These are phyloP conservation scores for Polyplosphaeria fusca DNA, from an alignment of 495 filamentous ascomycete species.

Conservation along the genomic window DNA sequence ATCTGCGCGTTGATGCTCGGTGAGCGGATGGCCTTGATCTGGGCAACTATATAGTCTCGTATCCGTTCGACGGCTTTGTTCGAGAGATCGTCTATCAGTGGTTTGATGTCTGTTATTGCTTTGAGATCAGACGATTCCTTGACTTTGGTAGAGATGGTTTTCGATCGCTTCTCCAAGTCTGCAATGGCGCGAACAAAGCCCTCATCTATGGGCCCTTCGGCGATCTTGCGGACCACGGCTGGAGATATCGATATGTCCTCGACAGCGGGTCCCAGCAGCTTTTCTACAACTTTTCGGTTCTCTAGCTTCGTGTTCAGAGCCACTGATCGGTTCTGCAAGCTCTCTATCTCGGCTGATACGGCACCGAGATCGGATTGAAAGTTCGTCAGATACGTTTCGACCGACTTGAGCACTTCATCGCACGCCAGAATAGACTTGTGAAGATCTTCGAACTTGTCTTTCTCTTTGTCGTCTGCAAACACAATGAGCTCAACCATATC, in stretches of 20 bases:
- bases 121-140: slow-evolving; percentile 63
- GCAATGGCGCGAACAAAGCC: slow-evolving; percentile 80
- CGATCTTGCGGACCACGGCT: slow-evolving; percentile 71
- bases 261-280: slow-evolving; percentile 80
- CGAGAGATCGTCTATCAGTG: slow-evolving; percentile 75
- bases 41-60: slow-evolving; percentile 85
- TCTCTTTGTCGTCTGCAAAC: slow-evolving; percentile 70
- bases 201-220: slow-evolving; percentile 86
- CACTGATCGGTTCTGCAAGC: slow-evolving; percentile 78
- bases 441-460: slow-evolving; percentile 84
- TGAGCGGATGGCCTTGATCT: slow-evolving; percentile 87
- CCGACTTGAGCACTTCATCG: slow-evolving; percentile 88
- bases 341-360: slow-evolving; percentile 94
- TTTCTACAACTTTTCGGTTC: slow-evolving; percentile 86
- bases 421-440: slow-evolving; percentile 85
- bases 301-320: slow-evolving; percentile 82
- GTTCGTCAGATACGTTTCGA: slow-evolving; percentile 84
- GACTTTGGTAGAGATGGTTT: slow-evolving; percentile 63
- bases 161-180: slow-evolving; percentile 76
- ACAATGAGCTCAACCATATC: slow-evolving; percentile 34
- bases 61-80: slow-evolving; percentile 92
- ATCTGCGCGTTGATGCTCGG: slow-evolving; percentile 95
- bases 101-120: slow-evolving; percentile 76
- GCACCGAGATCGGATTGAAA: slow-evolving; percentile 88
- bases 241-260: slow-evolving; percentile 90